Evolutionary conservation across 768 basidiomycete genomes (phyloP), one percentile per base, ranked within the genome.

Genomic region (Pholiota conissans): DNA sequence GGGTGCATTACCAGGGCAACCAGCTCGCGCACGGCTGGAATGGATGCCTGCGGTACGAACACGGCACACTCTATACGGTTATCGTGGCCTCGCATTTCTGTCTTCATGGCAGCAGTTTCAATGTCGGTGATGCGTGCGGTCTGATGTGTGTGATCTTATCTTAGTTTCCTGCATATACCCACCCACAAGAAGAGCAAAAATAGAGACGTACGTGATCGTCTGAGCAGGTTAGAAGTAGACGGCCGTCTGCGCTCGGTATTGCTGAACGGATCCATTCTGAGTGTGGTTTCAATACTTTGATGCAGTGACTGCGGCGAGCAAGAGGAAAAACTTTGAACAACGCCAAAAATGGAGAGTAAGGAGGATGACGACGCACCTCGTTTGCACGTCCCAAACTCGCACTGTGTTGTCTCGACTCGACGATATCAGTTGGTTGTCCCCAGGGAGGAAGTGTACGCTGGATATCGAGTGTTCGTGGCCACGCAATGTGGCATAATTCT

Each of bases 401-500:
- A 96, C 91, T 5, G 92, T 90, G 73, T 84, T 82, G 71, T 96
- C 94, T 69, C 94, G 79, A 71, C 93, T 94, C 1, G 93, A 90
- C 51, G 90, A 93, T 61, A 95, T 86, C 58, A 96, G 81, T 62
- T 80, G 82, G 68, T 89, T 89, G 68, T 93, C 94, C 50, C 87
- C 86, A 0, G 93, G 92, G 66, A 94, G 79, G 69, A 95, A 96
- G 18, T 87, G 83, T 1, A 89, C 93, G 26, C 86, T 85, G 10
- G 94, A 95, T 48, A 96, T 90, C 11, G 90, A 86, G 71, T 96
- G 94, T 70, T 96, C 94, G 66, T 96, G 94, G 7, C 93, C 94
- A 55, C 88, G 85, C 49, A 95, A 76, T 2, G 93, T 94, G 73
- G 90, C 91, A 57, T 80, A 80, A 69, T 93, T 94, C 76, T 91